Base-by-base conservation (phyloP, 179 eudicot genomes). In the Spergularia azorica region DNA sequence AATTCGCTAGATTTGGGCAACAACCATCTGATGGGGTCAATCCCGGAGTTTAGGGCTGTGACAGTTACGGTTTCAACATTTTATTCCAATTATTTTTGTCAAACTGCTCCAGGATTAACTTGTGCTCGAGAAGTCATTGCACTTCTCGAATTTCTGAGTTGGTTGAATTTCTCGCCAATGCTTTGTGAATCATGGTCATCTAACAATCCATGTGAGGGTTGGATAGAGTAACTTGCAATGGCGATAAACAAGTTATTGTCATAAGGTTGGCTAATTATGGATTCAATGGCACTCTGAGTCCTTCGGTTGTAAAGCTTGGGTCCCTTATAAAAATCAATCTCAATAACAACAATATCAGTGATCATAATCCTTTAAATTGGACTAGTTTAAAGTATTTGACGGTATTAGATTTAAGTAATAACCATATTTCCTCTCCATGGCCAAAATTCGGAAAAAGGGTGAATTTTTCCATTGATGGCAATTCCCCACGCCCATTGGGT, bases 1-100 rank as follows among this genome's bases (percentile, higher is more conserved):
- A 72, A 56, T 43, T 78, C 63, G 2, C 72, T 94, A 58, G 96
- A 90, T 87, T 85, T 94, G 82, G 87, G 85, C 77, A 92, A 94
- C 67, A 94, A 94, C 67, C 90, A 87, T 59, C 90, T 94, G 56
- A 89, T 94, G 97, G 98, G 98, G 77, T 90, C 97, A 4, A 77
- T 88, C 17, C 98, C 96, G 0, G 78, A 86, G 43, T 83, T 90
- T 79, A 92, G 89, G 85, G 83, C 90, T 32, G 81, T 73, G 18
- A 89, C 89, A 74, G 89, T 71, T 75, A 67, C 87, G 4, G n/a
- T n/a, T n/a, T n/a, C n/a, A 92, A 63, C 70, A 67, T n/a, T n/a
- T 26, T 26, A 1, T 41, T 77, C 92, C 3, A 94, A 94, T 60
- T 75, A 85, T 2, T 94, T 94, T 79, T 94, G 98, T 80, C 88